These are phyloP conservation scores for Candida tibetensis DNA, from an alignment of 805 yeast species.

Conservation along the genomic window DNA sequence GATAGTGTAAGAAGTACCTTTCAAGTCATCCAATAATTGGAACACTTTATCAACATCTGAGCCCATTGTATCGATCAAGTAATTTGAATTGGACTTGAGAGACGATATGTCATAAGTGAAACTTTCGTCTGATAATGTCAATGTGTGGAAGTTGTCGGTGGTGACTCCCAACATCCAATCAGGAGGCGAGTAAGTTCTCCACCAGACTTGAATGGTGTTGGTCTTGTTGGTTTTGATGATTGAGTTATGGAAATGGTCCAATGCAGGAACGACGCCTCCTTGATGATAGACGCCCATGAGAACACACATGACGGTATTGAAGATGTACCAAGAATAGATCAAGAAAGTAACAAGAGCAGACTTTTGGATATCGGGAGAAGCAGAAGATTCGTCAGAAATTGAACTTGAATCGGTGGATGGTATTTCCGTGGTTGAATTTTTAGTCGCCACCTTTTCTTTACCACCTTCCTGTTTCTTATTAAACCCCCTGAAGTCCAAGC, in stretches of 20 bases:
- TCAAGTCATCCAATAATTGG: constrained; percentile 13
- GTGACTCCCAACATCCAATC: constrained; percentile 64
- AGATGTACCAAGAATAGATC: constrained; percentile 53
- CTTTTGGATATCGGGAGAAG: neutral
- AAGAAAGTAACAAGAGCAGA: constrained; percentile 17
- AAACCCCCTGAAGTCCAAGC: constrained; percentile 45
- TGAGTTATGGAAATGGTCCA: constrained; percentile 35
- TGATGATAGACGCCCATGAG: constrained; percentile 85
- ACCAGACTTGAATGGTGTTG: constrained; percentile 61
- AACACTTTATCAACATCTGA: constrained; percentile 25
- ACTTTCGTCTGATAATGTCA: constrained; percentile 13
- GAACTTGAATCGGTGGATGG: no score
- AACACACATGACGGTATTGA: constrained; percentile 56
- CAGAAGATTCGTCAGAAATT: neutral
- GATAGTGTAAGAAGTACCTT: constrained; percentile 5
- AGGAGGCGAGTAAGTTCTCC: constrained; percentile 95
- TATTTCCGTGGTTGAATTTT: neutral
- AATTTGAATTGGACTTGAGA: constrained; percentile 8
- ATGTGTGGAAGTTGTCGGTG: constrained; percentile 1
- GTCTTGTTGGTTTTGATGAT: neutral
- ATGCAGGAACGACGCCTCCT: constrained; percentile 79
- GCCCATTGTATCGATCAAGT: constrained; percentile 51
- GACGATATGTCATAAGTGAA: constrained; percentile 7
- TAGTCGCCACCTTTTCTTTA: neutral
- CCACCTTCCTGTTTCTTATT: neutral